Evolutionary conservation across 2,329 filamentous ascomycete species (phyloP).

Genomic region (Aureobasidium sp.): DNA sequence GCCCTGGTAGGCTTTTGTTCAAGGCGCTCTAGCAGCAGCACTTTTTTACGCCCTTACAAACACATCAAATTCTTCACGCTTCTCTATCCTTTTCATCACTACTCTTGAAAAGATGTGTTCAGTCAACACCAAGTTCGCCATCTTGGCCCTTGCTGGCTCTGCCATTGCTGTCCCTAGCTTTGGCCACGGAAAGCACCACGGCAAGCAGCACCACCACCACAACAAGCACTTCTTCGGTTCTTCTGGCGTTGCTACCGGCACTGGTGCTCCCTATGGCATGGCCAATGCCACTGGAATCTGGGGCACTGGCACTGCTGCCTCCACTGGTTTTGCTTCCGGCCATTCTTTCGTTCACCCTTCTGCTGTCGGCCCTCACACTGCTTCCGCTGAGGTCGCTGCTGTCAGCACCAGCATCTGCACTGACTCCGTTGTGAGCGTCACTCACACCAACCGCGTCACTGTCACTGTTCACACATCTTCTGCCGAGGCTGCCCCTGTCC

Average conservation of each 20-base stretch:
- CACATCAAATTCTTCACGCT: slow-evolving; percentile 18
- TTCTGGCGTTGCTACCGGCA: slow-evolving; percentile 21
- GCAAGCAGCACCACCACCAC: slow-evolving; percentile 24
- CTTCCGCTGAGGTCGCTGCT: slow-evolving; percentile 24
- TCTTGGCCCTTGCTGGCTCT: slow-evolving; percentile 37
- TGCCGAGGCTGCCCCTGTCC: slow-evolving; percentile 7
- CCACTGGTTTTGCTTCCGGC: slow-evolving; percentile 17
- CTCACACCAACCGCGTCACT: slow-evolving; percentile 35
- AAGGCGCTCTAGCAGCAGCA: slow-evolving; percentile 36
- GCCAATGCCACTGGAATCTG: slow-evolving; percentile 25
- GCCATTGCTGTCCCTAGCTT: slow-evolving; percentile 34
- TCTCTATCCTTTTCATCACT: slow-evolving; percentile 18
- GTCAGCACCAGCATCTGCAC: slow-evolving; percentile 11
- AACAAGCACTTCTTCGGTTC: slow-evolving; percentile 22
- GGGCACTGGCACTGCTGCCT: slow-evolving; percentile 21
- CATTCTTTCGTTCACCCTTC: slow-evolving; percentile 16
- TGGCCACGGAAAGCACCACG: slow-evolving; percentile 19
- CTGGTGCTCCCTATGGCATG: slow-evolving; percentile 23
- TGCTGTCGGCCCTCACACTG: slow-evolving; percentile 18
- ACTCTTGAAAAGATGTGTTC: slow-evolving; percentile 28
- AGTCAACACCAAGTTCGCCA: slow-evolving; percentile 33
- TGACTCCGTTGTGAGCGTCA: slow-evolving; percentile 29
- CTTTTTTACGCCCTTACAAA: slow-evolving; percentile 2
- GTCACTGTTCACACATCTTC: slow-evolving; percentile 32
- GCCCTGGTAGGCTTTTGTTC: slow-evolving; percentile 38